Evolutionary conservation across 164 flowering plant species (phyloP).

Genomic region (Houttuynia cordata): DNA sequence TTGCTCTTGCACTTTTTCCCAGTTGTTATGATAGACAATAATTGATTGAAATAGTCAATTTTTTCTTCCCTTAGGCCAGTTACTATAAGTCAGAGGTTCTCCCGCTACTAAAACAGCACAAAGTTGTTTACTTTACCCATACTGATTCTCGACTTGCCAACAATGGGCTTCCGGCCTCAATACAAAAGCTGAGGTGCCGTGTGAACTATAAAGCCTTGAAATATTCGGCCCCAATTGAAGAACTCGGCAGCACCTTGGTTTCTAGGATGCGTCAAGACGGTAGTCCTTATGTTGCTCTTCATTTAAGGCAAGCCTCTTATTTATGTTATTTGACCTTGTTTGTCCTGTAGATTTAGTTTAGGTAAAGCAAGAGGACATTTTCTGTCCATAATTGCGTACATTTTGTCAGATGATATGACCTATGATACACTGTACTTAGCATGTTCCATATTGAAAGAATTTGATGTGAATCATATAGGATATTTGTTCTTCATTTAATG

Average conservation of each 20-base stretch:
- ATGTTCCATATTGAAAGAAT: neutral
- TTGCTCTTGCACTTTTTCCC: neutral
- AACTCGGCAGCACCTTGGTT: slow-evolving; percentile 67
- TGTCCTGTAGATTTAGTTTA: neutral
- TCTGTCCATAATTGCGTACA: no score
- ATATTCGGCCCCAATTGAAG: slow-evolving; percentile 77
- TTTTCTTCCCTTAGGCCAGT: slow-evolving; percentile 40
- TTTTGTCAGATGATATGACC: no score
- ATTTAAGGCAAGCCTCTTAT: slow-evolving; percentile 54
- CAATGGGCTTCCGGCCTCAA: slow-evolving; percentile 59
- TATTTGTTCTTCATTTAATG: slow-evolving; percentile 89
- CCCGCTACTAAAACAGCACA: slow-evolving; percentile 80
- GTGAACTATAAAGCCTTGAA: slow-evolving; percentile 80
- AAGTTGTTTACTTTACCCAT: slow-evolving; percentile 87
- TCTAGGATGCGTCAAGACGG: slow-evolving; percentile 62
- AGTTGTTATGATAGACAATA: neutral
- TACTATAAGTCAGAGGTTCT: slow-evolving; percentile 79
- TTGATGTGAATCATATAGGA: neutral
- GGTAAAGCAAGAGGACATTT: no score
- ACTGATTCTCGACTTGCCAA: slow-evolving; percentile 93
- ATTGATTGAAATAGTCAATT: neutral
- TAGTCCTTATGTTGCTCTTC: slow-evolving; percentile 81
- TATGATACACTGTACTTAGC: no score
- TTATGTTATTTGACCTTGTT: neutral
- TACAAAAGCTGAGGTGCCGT: slow-evolving; percentile 90